Base-by-base conservation (phyloP, 805 yeast genomes). In the Zygoascus bituminiphila region DNA sequence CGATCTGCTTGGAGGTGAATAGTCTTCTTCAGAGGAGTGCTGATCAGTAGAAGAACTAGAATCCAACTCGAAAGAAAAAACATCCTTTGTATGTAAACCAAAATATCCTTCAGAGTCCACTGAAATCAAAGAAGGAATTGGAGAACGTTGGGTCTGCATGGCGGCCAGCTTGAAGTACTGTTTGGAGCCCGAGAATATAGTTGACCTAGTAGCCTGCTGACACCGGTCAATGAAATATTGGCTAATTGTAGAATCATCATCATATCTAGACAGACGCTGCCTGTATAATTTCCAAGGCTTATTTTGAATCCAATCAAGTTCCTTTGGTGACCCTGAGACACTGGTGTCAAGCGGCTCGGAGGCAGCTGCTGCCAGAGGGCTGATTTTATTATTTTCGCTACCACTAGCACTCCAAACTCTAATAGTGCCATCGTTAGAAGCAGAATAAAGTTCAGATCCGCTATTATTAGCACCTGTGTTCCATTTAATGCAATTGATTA, bases 381-480 rank as follows among this genome's bases (percentile, higher is more conserved):
- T n/a, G 9, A 15, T 20, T 10, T 9, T 36, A 36, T 36, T 19
- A 19, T 36, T 19, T 19, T 36, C 22, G 39, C 22, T 36, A 12
- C 22, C 39, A 17, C 51, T 47, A 15, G 78, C 65, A 61, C 78
- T 78, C 89, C 89, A 83, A 50, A 78, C 79, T 9, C 81, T 69
- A n/a, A 84, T 74, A 47, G 72, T 75, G 3, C 88, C 88, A 57
- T 83, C 88, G 43, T 69, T 65, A 1, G 83, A 77, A 6, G 84
- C 80, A 0, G 83, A 71, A 57, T 78, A 76, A 25, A 82, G 52
- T 58, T 77, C 78, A 29, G 33, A 15, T 20, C 68, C 64, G 14
- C 51, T 46, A 37, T 63, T 55, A 23, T 67, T 65, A 46, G 70
- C 69, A 2, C 71, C 61, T 4, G 21, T 20, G 15, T 21, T 17